These are phyloP conservation scores for Leucosporidium yakuticum DNA, from an alignment of 768 basidiomycete genomes.

Conservation along the genomic window DNA sequence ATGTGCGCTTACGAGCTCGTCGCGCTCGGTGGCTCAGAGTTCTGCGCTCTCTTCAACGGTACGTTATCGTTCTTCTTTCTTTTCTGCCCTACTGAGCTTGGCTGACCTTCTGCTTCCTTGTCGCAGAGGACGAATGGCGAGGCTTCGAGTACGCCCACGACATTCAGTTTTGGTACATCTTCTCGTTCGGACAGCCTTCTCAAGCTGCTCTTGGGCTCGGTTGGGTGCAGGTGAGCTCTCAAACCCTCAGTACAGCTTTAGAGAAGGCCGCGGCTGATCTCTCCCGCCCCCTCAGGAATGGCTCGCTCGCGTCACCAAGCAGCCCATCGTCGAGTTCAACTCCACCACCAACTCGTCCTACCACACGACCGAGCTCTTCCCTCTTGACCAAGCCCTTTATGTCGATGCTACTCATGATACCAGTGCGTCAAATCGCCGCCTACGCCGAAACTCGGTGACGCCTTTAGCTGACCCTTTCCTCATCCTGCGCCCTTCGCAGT, in stretches of 20 bases:
- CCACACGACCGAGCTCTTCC: constrained; percentile 46
- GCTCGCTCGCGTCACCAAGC: constrained; percentile 63
- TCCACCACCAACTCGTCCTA: constrained; percentile 80
- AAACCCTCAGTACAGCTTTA: no score
- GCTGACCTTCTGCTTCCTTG: not conserved
- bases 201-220: constrained; percentile 51
- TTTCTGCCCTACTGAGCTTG: constrained; percentile 20
- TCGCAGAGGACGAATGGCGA: constrained; percentile 24
- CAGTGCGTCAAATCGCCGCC: constrained; percentile 30
- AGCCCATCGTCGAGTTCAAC: constrained; percentile 61
- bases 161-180: constrained; percentile 42
- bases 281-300: constrained; percentile 73
- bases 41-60: constrained; percentile 46
- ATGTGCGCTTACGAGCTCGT: constrained; percentile 86
- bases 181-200: constrained; percentile 66
- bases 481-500: constrained; percentile 3
- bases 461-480: not conserved
- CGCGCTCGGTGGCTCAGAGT: constrained; percentile 45
- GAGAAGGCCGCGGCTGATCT: constrained; percentile 46
- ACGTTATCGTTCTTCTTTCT: not conserved
- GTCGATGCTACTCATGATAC: constrained; percentile 48
- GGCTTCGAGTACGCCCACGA: constrained; percentile 38
- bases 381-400: constrained; percentile 42
- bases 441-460: constrained; percentile 16
- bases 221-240: constrained; percentile 33